Percentiles rank a stretch among this genome's conserved stretches.
Conservation (phyloP, 2,329 filamentous ascomycete species). For the Fusarium equiseti region DNA sequence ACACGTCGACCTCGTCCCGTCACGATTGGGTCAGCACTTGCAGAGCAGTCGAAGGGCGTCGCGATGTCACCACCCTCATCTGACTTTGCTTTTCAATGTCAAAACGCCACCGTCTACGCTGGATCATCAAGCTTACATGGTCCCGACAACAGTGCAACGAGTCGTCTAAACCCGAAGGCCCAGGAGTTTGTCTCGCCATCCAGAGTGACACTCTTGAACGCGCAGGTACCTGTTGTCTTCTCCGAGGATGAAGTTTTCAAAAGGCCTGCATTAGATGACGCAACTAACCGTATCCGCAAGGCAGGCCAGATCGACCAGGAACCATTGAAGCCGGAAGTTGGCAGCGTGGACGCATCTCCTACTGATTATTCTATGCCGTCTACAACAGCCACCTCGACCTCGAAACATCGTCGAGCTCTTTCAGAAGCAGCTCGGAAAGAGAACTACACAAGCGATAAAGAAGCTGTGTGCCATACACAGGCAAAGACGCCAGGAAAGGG, state of each 20-base stretch:
- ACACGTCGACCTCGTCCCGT: slow-evolving; percentile 44
- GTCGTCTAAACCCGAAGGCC: slow-evolving; percentile 37
- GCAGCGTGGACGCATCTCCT: background rate
- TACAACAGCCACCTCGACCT: background rate
- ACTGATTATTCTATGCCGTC: background rate
- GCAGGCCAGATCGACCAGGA: background rate
- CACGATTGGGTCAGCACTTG: slow-evolving; percentile 28
- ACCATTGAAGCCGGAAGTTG: background rate
- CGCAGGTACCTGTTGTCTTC: background rate
- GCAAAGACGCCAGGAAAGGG: slow-evolving; percentile 27
- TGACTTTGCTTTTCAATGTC: slow-evolving; percentile 27
- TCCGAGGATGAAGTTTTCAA: background rate
- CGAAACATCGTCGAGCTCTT: slow-evolving; percentile 7
- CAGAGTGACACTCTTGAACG: background rate
- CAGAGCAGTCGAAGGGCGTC: slow-evolving; percentile 23
- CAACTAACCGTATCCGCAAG: background rate
- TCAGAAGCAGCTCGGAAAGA: slow-evolving; percentile 10
- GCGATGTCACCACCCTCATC: slow-evolving; percentile 26
- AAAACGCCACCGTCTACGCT: background rate
- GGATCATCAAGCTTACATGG: background rate
- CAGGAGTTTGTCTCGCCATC: slow-evolving; percentile 44
- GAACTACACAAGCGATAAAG: slow-evolving; percentile 2
- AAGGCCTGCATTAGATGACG: background rate
- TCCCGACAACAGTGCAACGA: slow-evolving; percentile 11
- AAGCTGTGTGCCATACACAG: slow-evolving; percentile 3